Evolutionary conservation across 2,329 filamentous ascomycete genomes (phyloP).

Genomic region (Metarhizium rileyi): DNA sequence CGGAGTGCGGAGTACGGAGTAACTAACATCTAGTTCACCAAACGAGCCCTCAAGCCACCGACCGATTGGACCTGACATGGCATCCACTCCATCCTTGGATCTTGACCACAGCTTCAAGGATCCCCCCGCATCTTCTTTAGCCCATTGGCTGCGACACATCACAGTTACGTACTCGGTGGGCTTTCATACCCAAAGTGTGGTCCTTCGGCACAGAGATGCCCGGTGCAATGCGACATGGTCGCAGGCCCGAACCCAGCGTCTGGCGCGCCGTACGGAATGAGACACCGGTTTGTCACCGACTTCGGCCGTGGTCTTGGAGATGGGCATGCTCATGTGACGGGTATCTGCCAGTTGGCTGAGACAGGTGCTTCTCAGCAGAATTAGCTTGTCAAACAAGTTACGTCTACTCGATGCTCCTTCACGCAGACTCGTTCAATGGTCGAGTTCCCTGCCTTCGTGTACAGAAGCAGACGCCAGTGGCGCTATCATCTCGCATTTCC

Average conservation of each 20-base stretch:
- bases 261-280: conserved; percentile 1
- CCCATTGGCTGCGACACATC: conserved; percentile 1
- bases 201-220: neutral
- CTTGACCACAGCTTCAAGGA: neutral
- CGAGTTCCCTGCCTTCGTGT: no score
- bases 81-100: neutral
- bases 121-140: neutral
- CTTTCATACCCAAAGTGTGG: neutral
- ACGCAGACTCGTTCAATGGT: neutral
- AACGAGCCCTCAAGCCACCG: neutral
- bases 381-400: no score
- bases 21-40: no score
- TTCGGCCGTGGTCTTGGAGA: neutral
- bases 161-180: conserved; percentile 5
- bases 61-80: no score
- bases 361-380: neutral
- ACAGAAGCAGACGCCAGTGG: no score
- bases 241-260: neutral
- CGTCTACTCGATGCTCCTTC: neutral
- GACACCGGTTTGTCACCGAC: neutral
- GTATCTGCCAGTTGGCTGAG: neutral
- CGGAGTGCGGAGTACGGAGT: no score
- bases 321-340: neutral
- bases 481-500: no score
- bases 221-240: neutral